phyloP scores from a whole-genome alignment of 2,329 filamentous ascomycete species.

The Microdochium trichocladiopsis region DNA sequence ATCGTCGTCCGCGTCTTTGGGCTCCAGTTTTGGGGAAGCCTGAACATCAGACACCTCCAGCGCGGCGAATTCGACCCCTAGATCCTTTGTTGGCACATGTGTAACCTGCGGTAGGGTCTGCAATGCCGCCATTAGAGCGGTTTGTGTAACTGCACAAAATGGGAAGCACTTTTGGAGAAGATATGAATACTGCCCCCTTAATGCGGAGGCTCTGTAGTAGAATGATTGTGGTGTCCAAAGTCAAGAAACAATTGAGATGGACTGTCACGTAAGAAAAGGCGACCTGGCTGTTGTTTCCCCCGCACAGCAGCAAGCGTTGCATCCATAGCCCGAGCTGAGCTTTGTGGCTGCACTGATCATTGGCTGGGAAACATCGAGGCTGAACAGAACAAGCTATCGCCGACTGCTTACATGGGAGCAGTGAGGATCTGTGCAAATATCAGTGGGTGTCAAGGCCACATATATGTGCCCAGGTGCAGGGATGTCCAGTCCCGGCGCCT shows the following conservation, averaged over 20 bases:
- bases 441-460: not conserved
- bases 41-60: not conserved
- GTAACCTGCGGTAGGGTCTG: not conserved
- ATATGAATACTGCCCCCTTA: not conserved
- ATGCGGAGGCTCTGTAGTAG: not conserved
- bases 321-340: not conserved
- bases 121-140: not conserved
- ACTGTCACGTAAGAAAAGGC: not conserved
- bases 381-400: not conserved
- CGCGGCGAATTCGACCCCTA: not conserved
- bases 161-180: not conserved
- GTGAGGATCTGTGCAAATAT: not conserved
- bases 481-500: not conserved
- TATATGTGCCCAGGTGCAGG: not conserved
- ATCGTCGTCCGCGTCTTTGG: not conserved
- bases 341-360: not conserved
- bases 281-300: not conserved
- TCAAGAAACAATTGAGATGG: not conserved
- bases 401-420: not conserved
- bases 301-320: not conserved
- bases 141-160: not conserved
- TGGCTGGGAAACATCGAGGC: not conserved
- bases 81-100: not conserved
- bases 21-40: not conserved
- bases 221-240: not conserved